Evolutionary conservation across 1,284 basidiomycete species (phyloP).

Genomic region (Puccinia polysora): DNA sequence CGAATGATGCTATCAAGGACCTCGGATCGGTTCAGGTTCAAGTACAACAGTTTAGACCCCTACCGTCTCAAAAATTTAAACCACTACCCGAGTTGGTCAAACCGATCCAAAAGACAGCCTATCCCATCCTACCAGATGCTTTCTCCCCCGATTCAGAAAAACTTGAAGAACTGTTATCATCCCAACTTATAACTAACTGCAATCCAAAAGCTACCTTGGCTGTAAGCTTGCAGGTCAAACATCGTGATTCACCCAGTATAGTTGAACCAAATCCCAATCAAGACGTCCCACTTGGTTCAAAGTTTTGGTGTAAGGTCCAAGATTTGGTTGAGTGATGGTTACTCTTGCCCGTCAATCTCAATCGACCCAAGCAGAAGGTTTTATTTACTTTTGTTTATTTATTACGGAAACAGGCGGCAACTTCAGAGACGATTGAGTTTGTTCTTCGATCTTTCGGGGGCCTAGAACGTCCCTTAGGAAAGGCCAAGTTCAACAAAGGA

Average conservation of each 20-base stretch:
- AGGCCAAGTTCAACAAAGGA: constrained; percentile 20
- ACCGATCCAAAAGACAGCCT: neutral
- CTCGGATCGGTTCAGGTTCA: constrained; percentile 7
- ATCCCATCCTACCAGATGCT: neutral
- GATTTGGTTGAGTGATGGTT: no score
- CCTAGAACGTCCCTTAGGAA: constrained; percentile 8
- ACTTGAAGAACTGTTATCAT: no score
- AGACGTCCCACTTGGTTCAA: constrained; percentile 9
- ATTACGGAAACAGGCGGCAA: neutral
- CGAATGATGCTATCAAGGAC: neutral
- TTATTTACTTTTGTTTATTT: neutral
- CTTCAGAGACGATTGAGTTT: constrained; percentile 11
- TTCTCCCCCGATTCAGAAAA: neutral
- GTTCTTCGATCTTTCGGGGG: constrained; percentile 18
- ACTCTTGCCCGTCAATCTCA: no score
- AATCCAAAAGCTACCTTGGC: no score
- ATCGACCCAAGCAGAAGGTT: neutral
- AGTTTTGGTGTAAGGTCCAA: constrained; percentile 13
- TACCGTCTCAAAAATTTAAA: neutral
- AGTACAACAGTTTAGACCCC: constrained; percentile 2
- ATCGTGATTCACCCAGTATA: constrained; percentile 4
- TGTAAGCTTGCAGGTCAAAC: neutral
- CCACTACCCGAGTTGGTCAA: neutral
- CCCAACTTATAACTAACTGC: no score
- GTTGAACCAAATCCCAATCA: constrained; percentile 10